Evolutionary conservation across 1,284 basidiomycete species (phyloP), one percentile per base, ranked within the genome.

Genomic region (Takashimella tepidaria): DNA sequence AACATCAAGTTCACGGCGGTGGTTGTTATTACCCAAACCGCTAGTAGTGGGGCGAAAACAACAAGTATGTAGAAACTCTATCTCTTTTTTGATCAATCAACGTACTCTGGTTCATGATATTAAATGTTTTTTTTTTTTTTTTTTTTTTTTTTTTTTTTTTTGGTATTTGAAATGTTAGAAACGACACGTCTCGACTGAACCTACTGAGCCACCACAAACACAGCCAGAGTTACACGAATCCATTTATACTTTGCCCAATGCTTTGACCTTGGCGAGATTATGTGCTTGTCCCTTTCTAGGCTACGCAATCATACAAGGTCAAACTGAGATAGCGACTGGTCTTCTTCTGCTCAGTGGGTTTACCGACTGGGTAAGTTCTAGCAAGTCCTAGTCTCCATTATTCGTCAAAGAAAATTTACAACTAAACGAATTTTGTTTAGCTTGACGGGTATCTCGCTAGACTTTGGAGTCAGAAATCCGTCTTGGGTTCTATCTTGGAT

Each of bases 181-280:
- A 40, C 37, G 37, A n/a, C n/a, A n/a, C n/a, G n/a, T n/a, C n/a
- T n/a, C n/a, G n/a, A n/a, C n/a, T n/a, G n/a, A n/a, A n/a, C n/a
- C n/a, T n/a, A n/a, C n/a, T n/a, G n/a, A n/a, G n/a, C n/a, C 31
- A 37, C 16, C 31, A 8, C 31, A 16, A 37, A 8, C 31, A 37
- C 31, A 16, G 16, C 31, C 8, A 10, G 67, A 74, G 41, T 65
- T 81, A 1, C 79, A 80, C 49, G 95, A 98, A 77, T 93, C 97
- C 66, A 92, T 96, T 47, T 95, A 95, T 76, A 99, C 95, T 0
- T 68, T 96, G 37, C 95, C 95, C 0, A 99, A 99, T 72, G 70
- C 91, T 3, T 80, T 99, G 47, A 98, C 95, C 2, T 67, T 86
- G 12, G 89, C 89, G 2, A 83, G 95, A 27, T 92, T 99, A 59